phyloP scores from a whole-genome alignment of 225 moss, liverwort and hornwort genomes.

The Bryum argenteum region DNA sequence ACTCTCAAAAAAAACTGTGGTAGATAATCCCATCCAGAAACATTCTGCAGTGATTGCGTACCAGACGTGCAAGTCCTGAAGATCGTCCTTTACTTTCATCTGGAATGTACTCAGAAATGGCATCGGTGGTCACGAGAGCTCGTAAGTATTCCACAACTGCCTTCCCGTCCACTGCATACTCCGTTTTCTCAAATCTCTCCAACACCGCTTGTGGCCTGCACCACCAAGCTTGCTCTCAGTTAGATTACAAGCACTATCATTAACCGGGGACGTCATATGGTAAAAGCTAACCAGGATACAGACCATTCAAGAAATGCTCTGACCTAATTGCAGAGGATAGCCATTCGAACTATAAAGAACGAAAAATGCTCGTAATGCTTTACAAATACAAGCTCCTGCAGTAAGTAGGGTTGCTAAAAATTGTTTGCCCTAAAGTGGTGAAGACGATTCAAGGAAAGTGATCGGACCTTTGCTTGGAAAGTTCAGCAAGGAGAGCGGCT shows the following conservation, averaged over 20 bases:
- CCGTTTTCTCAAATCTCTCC: constrained; percentile 94
- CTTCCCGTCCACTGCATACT: constrained; percentile 88
- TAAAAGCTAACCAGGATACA: no score
- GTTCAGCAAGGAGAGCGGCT: constrained; percentile 79
- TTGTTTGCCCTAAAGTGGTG: constrained; percentile 18
- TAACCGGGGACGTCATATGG: neutral
- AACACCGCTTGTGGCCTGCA: constrained; percentile 96
- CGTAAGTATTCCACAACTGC: constrained; percentile 96
- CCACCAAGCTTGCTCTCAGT: constrained; percentile 24
- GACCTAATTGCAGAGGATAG: neutral
- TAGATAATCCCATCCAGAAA: neutral
- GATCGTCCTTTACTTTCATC: constrained; percentile 84
- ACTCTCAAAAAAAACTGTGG: no score
- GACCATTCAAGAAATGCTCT: neutral
- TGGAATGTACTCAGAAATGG: constrained; percentile 85
- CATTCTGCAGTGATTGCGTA: constrained; percentile 32
- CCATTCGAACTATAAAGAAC: neutral
- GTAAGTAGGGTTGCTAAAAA: neutral
- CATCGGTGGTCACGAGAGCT: constrained; percentile 93
- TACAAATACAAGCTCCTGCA: neutral
- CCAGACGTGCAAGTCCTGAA: constrained; percentile 80
- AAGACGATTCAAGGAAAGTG: neutral
- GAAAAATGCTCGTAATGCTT: neutral
- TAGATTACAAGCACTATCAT: constrained; percentile 3
- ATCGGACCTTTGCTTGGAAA: constrained; percentile 86